Evolutionary conservation across 2,329 filamentous ascomycete genomes (phyloP).

Genomic region (Fusarium acutatum): DNA sequence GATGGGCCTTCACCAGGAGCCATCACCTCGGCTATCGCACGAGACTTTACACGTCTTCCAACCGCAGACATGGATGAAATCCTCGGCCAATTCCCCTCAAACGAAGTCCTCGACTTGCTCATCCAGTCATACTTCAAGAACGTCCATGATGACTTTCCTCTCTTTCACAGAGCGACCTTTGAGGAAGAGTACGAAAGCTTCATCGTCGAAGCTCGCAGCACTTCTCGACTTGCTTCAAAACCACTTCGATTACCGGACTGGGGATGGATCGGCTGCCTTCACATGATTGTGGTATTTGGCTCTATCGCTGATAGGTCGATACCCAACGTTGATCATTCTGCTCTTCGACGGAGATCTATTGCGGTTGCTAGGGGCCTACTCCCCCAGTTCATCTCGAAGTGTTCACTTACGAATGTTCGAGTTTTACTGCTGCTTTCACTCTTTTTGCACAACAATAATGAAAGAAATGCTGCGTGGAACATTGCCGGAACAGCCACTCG

Average conservation of each 20-base stretch:
- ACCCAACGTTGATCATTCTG: constrained; percentile 40
- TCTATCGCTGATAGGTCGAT: constrained; percentile 42
- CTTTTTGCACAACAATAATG: constrained; percentile 51
- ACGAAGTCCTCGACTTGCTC: constrained; percentile 42
- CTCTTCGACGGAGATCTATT: constrained; percentile 33
- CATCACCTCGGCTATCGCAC: constrained; percentile 40
- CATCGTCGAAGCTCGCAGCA: constrained; percentile 31
- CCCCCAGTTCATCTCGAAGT: constrained; percentile 32
- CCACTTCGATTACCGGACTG: constrained; percentile 37
- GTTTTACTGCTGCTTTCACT: constrained; percentile 34
- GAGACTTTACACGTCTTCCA: constrained; percentile 41
- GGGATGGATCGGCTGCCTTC: constrained; percentile 48
- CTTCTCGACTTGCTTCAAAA: not conserved
- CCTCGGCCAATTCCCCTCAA: constrained; percentile 39
- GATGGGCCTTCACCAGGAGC: constrained; percentile 39
- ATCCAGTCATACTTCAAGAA: constrained; percentile 48
- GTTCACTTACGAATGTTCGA: constrained; percentile 21
- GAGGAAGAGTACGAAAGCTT: constrained; percentile 47
- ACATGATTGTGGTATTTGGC: constrained; percentile 50
- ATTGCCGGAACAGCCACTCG: constrained; percentile 45
- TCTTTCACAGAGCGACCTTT: constrained; percentile 48
- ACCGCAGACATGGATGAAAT: constrained; percentile 42
- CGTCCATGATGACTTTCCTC: constrained; percentile 48
- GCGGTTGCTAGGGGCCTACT: constrained; percentile 2
- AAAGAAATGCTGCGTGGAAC: constrained; percentile 50